Percentiles rank a stretch among this genome's conserved stretches.
phyloP scores from a whole-genome alignment of 2,329 filamentous ascomycete genomes.

The Alternaria gaisen region DNA sequence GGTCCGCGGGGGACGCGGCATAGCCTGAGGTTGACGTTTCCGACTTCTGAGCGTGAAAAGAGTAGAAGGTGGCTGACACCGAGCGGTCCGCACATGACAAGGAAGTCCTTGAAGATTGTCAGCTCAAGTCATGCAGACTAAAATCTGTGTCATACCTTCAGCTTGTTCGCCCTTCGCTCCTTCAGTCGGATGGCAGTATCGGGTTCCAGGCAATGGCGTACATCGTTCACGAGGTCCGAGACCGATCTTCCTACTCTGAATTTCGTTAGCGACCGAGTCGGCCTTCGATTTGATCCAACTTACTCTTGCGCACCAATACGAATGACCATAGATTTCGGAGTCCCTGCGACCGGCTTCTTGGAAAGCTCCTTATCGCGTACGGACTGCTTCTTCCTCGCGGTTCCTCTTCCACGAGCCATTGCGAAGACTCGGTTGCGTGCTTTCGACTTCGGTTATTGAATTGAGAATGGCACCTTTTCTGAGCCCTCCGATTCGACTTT shows the following conservation, averaged over 20 bases:
- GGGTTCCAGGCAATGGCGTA: conserved; percentile 93
- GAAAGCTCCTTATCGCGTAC: conserved; percentile 41
- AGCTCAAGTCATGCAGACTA: conserved; percentile 78
- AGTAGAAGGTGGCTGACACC: conserved; percentile 92
- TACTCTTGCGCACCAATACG: conserved; percentile 88
- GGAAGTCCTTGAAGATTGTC: conserved; percentile 90
- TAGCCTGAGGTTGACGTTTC: conserved; percentile 91
- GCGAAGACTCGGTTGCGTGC: conserved; percentile 16
- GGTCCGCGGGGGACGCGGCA: conserved; percentile 89
- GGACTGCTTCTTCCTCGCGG: conserved; percentile 47
- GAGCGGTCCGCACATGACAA: conserved; percentile 92
- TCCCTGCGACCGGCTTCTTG: conserved; percentile 69
- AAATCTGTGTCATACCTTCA: conserved; percentile 6
- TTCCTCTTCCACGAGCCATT: conserved; percentile 45
- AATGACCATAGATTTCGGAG: conserved; percentile 97
- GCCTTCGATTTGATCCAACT: background rate
- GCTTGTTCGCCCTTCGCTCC: conserved; percentile 49
- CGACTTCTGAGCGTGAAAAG: conserved; percentile 87
- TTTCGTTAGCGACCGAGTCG: background rate
- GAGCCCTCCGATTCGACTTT: background rate
- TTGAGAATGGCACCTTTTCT: background rate
- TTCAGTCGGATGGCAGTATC: conserved; percentile 89
- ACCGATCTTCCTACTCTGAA: conserved; percentile 79
- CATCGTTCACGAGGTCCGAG: conserved; percentile 89
- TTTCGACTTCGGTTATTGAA: conserved; percentile 2